Evolutionary conservation across 108 stramenopile species (phyloP).

Genomic region (Mediolabrus comicus): DNA sequence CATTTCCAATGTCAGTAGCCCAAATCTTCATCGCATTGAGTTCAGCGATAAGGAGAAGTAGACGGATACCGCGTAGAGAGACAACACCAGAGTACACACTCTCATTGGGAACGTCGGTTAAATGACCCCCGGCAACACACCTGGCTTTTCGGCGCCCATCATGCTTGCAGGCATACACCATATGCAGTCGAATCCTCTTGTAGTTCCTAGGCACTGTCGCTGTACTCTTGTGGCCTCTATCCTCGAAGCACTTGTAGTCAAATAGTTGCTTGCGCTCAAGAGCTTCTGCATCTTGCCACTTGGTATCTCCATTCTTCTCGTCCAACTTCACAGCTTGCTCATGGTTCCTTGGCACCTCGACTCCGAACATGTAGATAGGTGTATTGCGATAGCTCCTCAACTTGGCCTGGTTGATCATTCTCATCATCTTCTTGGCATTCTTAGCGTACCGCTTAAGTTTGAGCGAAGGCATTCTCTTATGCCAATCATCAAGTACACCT

Average conservation of each 20-base stretch:
- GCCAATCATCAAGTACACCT: background rate
- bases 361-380: no score
- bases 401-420: background rate
- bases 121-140: constrained; percentile 40
- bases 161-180: constrained; percentile 41
- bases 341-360: background rate
- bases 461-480: background rate
- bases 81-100: constrained; percentile 37
- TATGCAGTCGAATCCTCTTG: constrained; percentile 32
- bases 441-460: constrained; percentile 9
- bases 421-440: background rate
- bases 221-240: background rate
- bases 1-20: constrained; percentile 21
- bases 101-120: constrained; percentile 8
- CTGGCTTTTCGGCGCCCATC: constrained; percentile 34
- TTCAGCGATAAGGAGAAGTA: constrained; percentile 39
- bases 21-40: constrained; percentile 35
- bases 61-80: constrained; percentile 29
- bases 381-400: no score
- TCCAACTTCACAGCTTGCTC: constrained; percentile 34
- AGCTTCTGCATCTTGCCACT: constrained; percentile 32
- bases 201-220: constrained; percentile 15
- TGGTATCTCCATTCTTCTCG: constrained; percentile 33
- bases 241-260: constrained; percentile 31
- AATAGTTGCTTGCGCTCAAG: constrained; percentile 15